Percentiles rank a stretch among this genome's conserved stretches.
Conservation (phyloP, 2,329 filamentous ascomycete genomes). For the Pseudogymnoascus sp. region DNA sequence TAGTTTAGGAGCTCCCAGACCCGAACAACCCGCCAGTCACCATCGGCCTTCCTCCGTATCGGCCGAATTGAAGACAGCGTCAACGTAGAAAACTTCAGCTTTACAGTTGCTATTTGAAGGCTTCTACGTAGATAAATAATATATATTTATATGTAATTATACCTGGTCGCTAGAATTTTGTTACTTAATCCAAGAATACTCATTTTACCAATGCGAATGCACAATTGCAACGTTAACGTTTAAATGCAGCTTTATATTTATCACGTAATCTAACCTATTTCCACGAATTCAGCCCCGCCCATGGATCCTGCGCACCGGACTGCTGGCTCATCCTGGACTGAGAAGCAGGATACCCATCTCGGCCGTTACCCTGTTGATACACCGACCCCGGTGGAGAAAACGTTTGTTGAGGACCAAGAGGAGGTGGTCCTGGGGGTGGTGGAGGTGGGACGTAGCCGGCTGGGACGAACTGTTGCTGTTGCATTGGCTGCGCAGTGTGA, state of each 20-base stretch:
- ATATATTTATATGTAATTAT: neutral
- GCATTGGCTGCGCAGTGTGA: constrained; percentile 32
- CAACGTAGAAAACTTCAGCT: neutral
- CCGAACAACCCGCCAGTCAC: neutral
- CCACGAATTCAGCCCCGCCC: constrained; percentile 66
- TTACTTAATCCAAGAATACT: neutral
- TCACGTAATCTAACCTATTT: constrained; percentile 39
- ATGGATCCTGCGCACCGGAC: constrained; percentile 49
- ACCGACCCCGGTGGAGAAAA: constrained; percentile 38
- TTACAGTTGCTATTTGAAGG: neutral
- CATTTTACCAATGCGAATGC: neutral
- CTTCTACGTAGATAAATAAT: neutral
- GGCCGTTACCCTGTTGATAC: constrained; percentile 51
- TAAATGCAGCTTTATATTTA: constrained; percentile 6
- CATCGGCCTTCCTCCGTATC: neutral
- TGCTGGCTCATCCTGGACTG: constrained; percentile 30
- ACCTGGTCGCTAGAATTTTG: neutral
- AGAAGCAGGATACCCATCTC: constrained; percentile 36
- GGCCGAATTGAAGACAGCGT: neutral
- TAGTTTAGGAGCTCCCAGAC: constrained; percentile 9
- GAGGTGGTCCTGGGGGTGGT: constrained; percentile 59
- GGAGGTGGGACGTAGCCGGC: constrained; percentile 62
- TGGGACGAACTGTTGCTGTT: constrained; percentile 45
- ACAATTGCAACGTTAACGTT: neutral
- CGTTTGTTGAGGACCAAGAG: constrained; percentile 43